Conservation (phyloP, 306 rosid species). For the Sophora flavescens region DNA sequence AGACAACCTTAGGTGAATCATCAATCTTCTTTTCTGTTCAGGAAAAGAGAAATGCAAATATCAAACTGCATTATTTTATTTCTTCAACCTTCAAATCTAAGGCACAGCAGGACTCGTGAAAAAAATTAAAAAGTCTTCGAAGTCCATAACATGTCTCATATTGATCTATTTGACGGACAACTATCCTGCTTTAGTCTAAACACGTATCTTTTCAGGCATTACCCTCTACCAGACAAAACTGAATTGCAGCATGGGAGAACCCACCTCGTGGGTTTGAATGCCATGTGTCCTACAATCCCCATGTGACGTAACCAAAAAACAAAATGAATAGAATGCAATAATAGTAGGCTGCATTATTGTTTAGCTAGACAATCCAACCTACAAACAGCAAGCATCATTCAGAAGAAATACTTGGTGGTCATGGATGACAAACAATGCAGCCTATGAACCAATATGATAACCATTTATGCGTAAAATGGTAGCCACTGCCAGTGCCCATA, state of each 20-base stretch:
- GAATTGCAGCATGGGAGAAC: background rate
- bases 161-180: slow-evolving; percentile 17
- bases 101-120: background rate
- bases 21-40: slow-evolving; percentile 89
- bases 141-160: slow-evolving; percentile 2
- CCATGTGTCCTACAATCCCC: slow-evolving; percentile 1
- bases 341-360: background rate
- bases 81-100: slow-evolving; percentile 39
- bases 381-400: slow-evolving; percentile 9
- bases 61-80: slow-evolving; percentile 34
- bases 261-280: slow-evolving; percentile 5
- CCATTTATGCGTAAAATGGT: background rate
- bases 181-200: slow-evolving; percentile 14
- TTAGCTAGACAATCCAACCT: background rate
- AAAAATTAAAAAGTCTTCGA: slow-evolving; percentile 7
- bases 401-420: background rate
- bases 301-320: slow-evolving; percentile 10
- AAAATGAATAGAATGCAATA: background rate
- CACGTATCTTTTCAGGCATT: background rate
- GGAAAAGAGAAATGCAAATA: slow-evolving; percentile 34
- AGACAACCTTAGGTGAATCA: slow-evolving; percentile 77
- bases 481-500: background rate
- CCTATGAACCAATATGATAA: slow-evolving; percentile 4
- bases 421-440: slow-evolving; percentile 12
- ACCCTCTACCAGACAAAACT: slow-evolving; percentile 12